A percentile compares a stretch with the other conserved stretches of the same genome.
Conservation (phyloP, 2,329 filamentous ascomycete species). For the Calonectria ilicicola region DNA sequence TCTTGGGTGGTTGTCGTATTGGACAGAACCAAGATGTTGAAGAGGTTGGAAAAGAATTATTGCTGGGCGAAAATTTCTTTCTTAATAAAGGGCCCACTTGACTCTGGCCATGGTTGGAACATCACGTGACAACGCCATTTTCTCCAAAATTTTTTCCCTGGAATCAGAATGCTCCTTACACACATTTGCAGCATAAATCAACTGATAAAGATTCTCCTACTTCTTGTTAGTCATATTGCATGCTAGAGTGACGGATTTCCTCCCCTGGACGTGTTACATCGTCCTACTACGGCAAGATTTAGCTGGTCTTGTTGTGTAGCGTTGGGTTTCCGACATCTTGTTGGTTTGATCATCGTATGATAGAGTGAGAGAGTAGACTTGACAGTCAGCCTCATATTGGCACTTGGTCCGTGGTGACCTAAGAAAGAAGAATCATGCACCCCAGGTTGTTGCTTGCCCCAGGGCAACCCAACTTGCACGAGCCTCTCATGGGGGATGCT, state of each 20-base stretch:
- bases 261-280: constrained; percentile 40
- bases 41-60: neutral
- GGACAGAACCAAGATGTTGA: neutral
- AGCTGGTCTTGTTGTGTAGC: constrained; percentile 39
- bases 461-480: neutral
- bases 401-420: constrained; percentile 1
- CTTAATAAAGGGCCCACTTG: constrained; percentile 18
- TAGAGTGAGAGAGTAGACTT: neutral
- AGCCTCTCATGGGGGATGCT: neutral
- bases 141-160: neutral
- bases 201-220: constrained; percentile 64
- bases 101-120: neutral
- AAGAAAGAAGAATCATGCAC: constrained; percentile 11
- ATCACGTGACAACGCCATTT: constrained; percentile 43
- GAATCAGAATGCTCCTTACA: constrained; percentile 39
- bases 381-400: neutral
- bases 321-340: constrained; percentile 47
- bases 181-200: constrained; percentile 68
- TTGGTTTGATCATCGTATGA: neutral
- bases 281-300: constrained; percentile 32
- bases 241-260: constrained; percentile 62
- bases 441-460: constrained; percentile 8
- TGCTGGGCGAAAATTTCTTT: constrained; percentile 16
- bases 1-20: neutral
- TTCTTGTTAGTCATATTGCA: constrained; percentile 70